Evolutionary conservation across 495 filamentous ascomycete genomes (phyloP).

Genomic region (Penicillium ucsense): DNA sequence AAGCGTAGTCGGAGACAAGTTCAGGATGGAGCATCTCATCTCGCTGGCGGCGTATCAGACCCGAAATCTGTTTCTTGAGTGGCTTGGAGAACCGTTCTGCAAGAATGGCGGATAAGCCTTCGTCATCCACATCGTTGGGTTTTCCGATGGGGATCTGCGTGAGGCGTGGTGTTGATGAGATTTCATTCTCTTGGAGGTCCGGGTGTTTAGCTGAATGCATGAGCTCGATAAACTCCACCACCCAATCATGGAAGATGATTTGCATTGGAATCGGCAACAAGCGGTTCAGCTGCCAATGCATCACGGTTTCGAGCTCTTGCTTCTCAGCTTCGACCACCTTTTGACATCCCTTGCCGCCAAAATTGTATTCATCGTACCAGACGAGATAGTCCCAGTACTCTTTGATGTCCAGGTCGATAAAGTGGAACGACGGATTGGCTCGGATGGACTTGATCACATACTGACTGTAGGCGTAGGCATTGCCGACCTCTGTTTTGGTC

Average conservation of each 20-base stretch:
- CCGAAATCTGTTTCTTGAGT: constrained; percentile 75
- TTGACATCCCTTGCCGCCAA: constrained; percentile 84
- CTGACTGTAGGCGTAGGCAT: constrained; percentile 91
- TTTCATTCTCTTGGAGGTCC: constrained; percentile 28
- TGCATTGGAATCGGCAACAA: constrained; percentile 79
- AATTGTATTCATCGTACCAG: constrained; percentile 99
- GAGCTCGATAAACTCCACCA: constrained; percentile 87
- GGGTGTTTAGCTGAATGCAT: constrained; percentile 82
- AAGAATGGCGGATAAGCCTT: constrained; percentile 51
- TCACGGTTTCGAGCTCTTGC: constrained; percentile 83
- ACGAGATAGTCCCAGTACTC: constrained; percentile 99
- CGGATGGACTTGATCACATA: constrained; percentile 97
- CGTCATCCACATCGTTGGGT: constrained; percentile 42
- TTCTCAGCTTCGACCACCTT: constrained; percentile 76
- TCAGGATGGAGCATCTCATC: constrained; percentile 87
- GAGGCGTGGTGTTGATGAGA: constrained; percentile 54
- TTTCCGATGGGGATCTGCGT: constrained; percentile 61
- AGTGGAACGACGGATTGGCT: constrained; percentile 89
- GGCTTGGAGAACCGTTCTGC: constrained; percentile 75
- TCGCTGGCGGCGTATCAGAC: constrained; percentile 70
- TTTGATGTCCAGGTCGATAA: constrained; percentile 93
- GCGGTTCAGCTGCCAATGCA: constrained; percentile 94
- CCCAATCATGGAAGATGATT: constrained; percentile 79
- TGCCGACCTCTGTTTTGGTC: constrained; percentile 92
- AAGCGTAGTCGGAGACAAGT: constrained; percentile 75